These are phyloP conservation scores for Sextonia rubra DNA, from an alignment of 164 flowering plant species.

Conservation along the genomic window DNA sequence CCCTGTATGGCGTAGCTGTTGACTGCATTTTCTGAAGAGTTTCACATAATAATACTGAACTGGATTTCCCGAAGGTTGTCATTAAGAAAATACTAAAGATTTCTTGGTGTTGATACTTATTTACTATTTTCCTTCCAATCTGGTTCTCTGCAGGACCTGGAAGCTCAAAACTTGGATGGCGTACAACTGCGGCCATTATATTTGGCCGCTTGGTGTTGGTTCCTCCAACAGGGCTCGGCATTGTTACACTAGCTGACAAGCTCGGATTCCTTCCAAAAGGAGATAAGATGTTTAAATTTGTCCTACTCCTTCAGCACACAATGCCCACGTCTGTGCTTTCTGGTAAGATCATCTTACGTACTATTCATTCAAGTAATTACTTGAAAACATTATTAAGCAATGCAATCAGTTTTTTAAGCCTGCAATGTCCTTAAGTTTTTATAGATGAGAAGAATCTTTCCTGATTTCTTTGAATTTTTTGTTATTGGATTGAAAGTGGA, in stretches of 20 bases:
- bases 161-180: conserved; percentile 78
- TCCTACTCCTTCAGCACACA: conserved; percentile 87
- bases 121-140: background rate
- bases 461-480: background rate
- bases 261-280: conserved; percentile 86
- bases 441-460: background rate
- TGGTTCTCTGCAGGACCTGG: conserved; percentile 60
- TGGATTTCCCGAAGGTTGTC: background rate
- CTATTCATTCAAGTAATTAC: background rate
- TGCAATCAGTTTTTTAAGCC: background rate
- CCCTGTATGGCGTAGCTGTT: background rate
- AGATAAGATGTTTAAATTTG: conserved; percentile 89
- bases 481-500: too few relatives aligned
- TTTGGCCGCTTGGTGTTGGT: conserved; percentile 79
- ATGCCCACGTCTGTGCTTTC: conserved; percentile 99
- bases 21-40: background rate
- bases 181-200: conserved; percentile 83
- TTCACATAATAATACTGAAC: background rate
- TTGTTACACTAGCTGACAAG: conserved; percentile 81
- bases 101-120: too few relatives aligned
- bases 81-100: too few relatives aligned
- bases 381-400: background rate
- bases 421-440: background rate
- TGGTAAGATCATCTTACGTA: conserved; percentile 30
- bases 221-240: conserved; percentile 87